phyloP scores from a whole-genome alignment of 1,284 basidiomycete species.

The Ustilago cynodontis region DNA sequence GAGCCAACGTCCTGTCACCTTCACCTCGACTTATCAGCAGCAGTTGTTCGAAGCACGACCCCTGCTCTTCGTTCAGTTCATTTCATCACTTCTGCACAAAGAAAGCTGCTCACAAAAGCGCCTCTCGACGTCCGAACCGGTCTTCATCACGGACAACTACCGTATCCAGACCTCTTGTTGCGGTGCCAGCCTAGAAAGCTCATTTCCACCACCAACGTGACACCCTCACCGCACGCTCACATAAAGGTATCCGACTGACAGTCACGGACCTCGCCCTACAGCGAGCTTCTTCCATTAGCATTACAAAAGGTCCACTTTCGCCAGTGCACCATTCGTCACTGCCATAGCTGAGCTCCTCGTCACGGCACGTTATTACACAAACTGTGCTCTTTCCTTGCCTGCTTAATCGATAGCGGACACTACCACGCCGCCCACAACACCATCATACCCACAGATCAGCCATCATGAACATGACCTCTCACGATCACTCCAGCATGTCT shows the following conservation, averaged over 20 bases:
- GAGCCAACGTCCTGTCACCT: background rate
- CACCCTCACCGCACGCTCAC: background rate
- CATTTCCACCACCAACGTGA: background rate
- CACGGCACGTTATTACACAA: too few species aligned
- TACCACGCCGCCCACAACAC: background rate
- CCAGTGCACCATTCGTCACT: background rate
- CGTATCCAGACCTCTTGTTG: background rate
- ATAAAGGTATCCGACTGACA: background rate
- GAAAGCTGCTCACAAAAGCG: background rate
- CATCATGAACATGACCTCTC: slow-evolving; percentile 24
- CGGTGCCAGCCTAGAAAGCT: background rate
- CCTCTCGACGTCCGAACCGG: background rate
- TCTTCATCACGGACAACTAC: background rate
- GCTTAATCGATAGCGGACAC: too few species aligned
- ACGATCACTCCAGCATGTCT: slow-evolving; percentile 40
- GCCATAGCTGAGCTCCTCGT: too few species aligned
- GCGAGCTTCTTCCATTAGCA: background rate
- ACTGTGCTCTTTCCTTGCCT: too few species aligned
- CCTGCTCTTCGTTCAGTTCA: background rate
- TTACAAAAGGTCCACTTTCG: background rate
- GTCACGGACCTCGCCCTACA: background rate
- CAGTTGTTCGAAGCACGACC: background rate
- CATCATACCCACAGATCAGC: background rate
- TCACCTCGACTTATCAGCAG: background rate
- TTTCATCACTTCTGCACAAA: background rate